phyloP scores from a whole-genome alignment of 2,329 filamentous ascomycete genomes.

The Hypomyces rosellus region DNA sequence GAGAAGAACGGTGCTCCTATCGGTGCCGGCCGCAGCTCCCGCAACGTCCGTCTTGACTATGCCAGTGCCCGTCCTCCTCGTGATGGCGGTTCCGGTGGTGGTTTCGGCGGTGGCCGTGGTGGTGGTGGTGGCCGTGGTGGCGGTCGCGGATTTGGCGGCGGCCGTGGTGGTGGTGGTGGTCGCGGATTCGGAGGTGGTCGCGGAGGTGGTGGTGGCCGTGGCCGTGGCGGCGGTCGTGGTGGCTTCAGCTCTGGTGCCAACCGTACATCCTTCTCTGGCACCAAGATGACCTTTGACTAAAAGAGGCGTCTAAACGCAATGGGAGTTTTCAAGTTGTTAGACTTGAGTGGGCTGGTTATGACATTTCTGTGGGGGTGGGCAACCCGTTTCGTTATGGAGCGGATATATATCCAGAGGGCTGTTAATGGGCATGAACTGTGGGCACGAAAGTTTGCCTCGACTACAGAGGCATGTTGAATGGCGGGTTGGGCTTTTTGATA shows the following conservation, averaged over 20 bases:
- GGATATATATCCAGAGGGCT: constrained; percentile 53
- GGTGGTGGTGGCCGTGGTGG: constrained; percentile 34
- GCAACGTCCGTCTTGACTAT: constrained; percentile 77
- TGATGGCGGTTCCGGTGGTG: constrained; percentile 48
- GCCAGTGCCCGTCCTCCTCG: constrained; percentile 60
- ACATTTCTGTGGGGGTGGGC: constrained; percentile 47
- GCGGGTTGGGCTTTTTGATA: constrained; percentile 28
- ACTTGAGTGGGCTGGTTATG: constrained; percentile 31
- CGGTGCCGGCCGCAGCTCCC: constrained; percentile 60
- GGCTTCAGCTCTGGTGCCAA: constrained; percentile 48
- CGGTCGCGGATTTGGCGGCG: constrained; percentile 16
- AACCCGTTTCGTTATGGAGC: constrained; percentile 39
- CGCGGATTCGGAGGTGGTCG: constrained; percentile 46
- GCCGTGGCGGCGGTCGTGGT: constrained; percentile 42
- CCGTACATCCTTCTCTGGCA: constrained; percentile 52
- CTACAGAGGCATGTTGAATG: constrained; percentile 12
- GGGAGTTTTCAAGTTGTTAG: constrained; percentile 44
- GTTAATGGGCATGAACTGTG: constrained; percentile 31
- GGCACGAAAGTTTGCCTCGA: constrained; percentile 29
- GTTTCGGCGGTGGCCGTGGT: constrained; percentile 47
- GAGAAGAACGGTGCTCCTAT: constrained; percentile 60
- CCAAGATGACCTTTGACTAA: constrained; percentile 64
- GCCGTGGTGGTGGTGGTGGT: constrained; percentile 44
- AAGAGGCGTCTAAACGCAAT: constrained; percentile 26
- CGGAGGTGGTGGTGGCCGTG: constrained; percentile 45